Evolutionary conservation across 106 monocot species (phyloP).

Genomic region (Agapanthus africanus): DNA sequence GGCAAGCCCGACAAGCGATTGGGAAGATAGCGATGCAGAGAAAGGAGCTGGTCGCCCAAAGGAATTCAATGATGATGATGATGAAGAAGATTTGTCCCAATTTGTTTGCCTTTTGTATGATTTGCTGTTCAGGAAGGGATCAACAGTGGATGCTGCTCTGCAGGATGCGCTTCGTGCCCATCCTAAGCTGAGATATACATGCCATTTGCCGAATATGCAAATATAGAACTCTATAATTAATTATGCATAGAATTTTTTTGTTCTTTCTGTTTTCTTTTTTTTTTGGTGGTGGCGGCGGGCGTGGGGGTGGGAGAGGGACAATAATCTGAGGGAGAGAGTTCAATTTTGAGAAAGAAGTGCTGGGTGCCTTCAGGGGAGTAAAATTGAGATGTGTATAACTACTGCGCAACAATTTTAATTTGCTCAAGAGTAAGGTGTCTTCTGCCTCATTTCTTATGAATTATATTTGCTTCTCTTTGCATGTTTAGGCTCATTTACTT

Average conservation of each 20-base stretch:
- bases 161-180: slow-evolving; percentile 55
- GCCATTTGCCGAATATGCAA: slow-evolving; percentile 62
- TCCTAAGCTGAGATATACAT: slow-evolving; percentile 70
- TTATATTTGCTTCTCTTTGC: too few relatives aligned
- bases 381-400: neutral
- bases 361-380: neutral
- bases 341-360: neutral
- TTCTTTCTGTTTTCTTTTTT: too few relatives aligned
- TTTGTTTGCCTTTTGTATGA: slow-evolving; percentile 74
- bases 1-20: slow-evolving; percentile 60
- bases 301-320: neutral
- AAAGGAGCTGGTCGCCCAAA: too few relatives aligned
- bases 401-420: too few relatives aligned
- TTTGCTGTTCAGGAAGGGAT: slow-evolving; percentile 65
- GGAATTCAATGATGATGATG: slow-evolving; percentile 27
- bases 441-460: too few relatives aligned
- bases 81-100: slow-evolving; percentile 74
- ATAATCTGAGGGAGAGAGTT: neutral
- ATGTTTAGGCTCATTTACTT: too few relatives aligned
- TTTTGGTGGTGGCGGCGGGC: too few relatives aligned
- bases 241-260: too few relatives aligned
- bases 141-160: slow-evolving; percentile 59
- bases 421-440: too few relatives aligned
- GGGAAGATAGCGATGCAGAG: slow-evolving; percentile 90
- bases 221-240: too few relatives aligned